phyloP scores from a whole-genome alignment of 2,329 filamentous ascomycete genomes.

The Onygena corvina region DNA sequence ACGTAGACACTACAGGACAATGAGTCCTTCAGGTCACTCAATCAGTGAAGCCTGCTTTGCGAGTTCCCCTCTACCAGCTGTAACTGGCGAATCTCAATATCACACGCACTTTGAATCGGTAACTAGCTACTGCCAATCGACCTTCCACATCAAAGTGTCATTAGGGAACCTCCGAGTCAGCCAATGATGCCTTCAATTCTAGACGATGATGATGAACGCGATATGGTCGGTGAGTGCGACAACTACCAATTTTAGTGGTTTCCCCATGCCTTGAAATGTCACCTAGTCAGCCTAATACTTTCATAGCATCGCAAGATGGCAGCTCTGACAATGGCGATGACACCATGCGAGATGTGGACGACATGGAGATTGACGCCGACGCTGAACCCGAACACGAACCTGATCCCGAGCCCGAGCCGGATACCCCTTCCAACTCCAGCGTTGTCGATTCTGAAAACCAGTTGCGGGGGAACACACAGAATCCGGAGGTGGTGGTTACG shows the following conservation, averaged over 20 bases:
- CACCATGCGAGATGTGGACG: constrained; percentile 33
- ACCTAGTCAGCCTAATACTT: constrained; percentile 5
- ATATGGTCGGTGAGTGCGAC: constrained; percentile 27
- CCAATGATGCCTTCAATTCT: constrained; percentile 24
- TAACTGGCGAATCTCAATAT: not conserved
- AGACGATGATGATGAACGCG: constrained; percentile 33
- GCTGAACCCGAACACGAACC: constrained; percentile 19
- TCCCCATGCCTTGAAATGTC: not conserved
- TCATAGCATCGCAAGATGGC: constrained; percentile 37
- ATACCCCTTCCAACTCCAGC: constrained; percentile 31
- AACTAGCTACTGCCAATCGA: not conserved
- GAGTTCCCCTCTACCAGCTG: not conserved
- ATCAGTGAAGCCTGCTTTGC: not conserved
- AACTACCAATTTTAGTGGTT: not conserved
- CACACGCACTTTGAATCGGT: not conserved
- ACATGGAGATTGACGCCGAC: constrained; percentile 22
- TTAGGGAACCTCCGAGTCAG: not conserved
- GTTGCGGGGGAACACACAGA: constrained; percentile 26
- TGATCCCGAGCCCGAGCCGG: constrained; percentile 20
- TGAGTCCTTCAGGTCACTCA: not conserved
- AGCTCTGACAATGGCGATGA: constrained; percentile 41
- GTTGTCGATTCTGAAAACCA: constrained; percentile 27
- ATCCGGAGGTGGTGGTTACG: constrained; percentile 39
- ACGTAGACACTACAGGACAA: constrained; percentile 1
- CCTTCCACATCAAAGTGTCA: not conserved